Conservation (phyloP, 257 asterid species). For the Lycium ferocissimum region DNA sequence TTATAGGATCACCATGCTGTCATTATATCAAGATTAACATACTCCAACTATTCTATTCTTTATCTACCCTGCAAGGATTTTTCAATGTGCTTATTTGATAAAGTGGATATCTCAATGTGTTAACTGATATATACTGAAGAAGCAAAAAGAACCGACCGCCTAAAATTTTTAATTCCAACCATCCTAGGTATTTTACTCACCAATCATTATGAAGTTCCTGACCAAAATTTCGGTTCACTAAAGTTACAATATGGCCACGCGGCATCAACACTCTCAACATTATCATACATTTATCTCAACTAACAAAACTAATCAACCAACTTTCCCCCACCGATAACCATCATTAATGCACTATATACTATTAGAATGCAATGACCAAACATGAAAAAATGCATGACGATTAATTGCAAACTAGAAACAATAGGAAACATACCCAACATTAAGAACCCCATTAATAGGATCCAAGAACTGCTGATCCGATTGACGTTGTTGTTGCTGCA, state of each 20-base stretch:
- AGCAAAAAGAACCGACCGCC: neutral
- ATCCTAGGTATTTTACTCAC: neutral
- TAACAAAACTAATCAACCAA: neutral
- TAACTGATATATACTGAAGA: neutral
- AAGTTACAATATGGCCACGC: neutral
- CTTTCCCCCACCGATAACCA: neutral
- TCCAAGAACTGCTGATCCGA: conserved; percentile 70
- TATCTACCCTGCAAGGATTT: neutral
- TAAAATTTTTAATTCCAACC: neutral
- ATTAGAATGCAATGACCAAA: neutral
- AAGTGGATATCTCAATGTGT: neutral
- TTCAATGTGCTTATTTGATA: neutral
- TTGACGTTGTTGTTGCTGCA: conserved; percentile 67
- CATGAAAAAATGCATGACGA: neutral
- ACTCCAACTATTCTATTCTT: neutral
- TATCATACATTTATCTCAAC: conserved; percentile 15
- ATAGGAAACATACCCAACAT: conserved; percentile 63
- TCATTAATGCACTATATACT: neutral
- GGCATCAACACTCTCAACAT: neutral
- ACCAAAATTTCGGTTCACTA: neutral
- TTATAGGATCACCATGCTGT: neutral
- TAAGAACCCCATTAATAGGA: conserved; percentile 71
- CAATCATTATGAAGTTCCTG: neutral
- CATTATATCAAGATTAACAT: neutral
- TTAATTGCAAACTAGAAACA: conserved; percentile 16